Percentiles rank a stretch among this genome's conserved stretches.
phyloP scores from a whole-genome alignment of 805 yeast species.

The Blastobotrys mokoenaii region DNA sequence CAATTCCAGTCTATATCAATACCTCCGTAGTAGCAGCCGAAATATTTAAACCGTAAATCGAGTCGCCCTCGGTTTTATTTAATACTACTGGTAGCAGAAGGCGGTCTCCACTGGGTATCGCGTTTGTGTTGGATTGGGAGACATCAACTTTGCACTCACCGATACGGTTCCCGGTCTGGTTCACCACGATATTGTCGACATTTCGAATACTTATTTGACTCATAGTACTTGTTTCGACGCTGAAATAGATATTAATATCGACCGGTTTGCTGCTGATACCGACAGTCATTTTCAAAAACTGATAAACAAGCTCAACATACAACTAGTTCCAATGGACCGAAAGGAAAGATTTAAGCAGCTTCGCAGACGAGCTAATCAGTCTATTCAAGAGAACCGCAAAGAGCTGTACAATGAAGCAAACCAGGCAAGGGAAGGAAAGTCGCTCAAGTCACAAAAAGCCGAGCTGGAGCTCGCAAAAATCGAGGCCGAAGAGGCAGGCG shows the following conservation, averaged over 20 bases:
- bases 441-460: conserved; percentile 31
- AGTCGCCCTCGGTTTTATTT: no score
- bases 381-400: conserved; percentile 28
- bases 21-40: not conserved
- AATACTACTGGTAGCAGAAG: no score
- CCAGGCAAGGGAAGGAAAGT: conserved; percentile 22
- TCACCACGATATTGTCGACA: no score
- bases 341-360: conserved; percentile 24
- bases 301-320: no score
- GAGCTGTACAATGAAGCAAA: conserved; percentile 32
- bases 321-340: conserved; percentile 16
- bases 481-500: conserved; percentile 32
- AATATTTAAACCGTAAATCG: not conserved
- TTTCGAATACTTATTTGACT: no score
- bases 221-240: no score
- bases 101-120: no score
- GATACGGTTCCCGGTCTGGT: no score
- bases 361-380: conserved; percentile 24
- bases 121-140: not conserved
- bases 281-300: no score
- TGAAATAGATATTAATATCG: no score
- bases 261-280: no score
- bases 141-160: not conserved
- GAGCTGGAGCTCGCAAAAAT: conserved; percentile 32
- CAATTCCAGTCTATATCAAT: not conserved